phyloP scores from a whole-genome alignment of 169 alveolate genomes.

The Eimeria nieschulzi region DNA sequence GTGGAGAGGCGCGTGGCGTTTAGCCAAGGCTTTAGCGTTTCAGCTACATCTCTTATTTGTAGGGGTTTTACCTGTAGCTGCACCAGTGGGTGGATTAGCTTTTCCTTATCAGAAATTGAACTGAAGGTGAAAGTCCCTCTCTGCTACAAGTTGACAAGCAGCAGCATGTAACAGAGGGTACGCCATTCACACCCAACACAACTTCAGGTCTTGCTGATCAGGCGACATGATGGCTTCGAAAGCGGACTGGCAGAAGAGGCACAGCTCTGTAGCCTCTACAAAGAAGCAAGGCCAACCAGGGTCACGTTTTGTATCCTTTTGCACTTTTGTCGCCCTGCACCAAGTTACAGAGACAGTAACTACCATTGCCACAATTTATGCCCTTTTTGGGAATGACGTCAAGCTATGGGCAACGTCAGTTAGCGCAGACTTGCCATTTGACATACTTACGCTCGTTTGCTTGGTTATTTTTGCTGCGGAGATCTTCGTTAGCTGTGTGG shows the following conservation, averaged over 20 bases:
- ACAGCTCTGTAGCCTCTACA: conserved; percentile 56
- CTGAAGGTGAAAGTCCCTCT: too few relatives aligned
- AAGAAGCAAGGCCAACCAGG: conserved; percentile 32
- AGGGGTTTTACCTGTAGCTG: too few relatives aligned
- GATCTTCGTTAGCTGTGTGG: conserved; percentile 79
- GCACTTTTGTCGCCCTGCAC: conserved; percentile 36
- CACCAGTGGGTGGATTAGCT: too few relatives aligned
- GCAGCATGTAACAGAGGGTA: too few relatives aligned
- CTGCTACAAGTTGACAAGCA: too few relatives aligned
- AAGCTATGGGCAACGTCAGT: conserved; percentile 81
- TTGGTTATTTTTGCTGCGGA: conserved; percentile 82
- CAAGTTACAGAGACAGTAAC: conserved; percentile 25
- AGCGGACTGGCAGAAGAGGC: conserved; percentile 48
- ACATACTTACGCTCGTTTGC: conserved; percentile 78
- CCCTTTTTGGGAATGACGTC: conserved; percentile 89
- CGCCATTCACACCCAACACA: too few relatives aligned
- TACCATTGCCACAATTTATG: conserved; percentile 77
- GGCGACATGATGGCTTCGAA: not conserved
- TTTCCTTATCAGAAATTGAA: too few relatives aligned
- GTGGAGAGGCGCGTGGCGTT: too few relatives aligned
- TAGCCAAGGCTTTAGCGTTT: too few relatives aligned
- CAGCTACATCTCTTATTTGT: too few relatives aligned
- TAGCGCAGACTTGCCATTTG: conserved; percentile 84
- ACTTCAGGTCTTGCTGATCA: too few relatives aligned
- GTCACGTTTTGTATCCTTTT: conserved; percentile 23